Evolutionary conservation across 2,329 filamentous ascomycete species (phyloP), one percentile per base, ranked within the genome.

Genomic region (Diaporthe sp.): DNA sequence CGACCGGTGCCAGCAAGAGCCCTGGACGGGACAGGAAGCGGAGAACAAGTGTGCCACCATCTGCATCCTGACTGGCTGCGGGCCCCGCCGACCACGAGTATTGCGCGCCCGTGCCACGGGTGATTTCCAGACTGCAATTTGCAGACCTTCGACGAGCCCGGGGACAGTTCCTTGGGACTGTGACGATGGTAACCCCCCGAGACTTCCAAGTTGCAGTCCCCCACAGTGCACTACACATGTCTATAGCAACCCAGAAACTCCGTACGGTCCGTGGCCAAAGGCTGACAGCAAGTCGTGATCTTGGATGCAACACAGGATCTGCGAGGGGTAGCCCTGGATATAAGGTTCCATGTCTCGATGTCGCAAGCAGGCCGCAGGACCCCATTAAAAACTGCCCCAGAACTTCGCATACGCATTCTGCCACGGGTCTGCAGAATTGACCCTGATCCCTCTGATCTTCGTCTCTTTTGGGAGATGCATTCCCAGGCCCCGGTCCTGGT

Each of bases 291-390:
- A 31, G 28, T 53, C 65, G 46, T 68, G 19, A 68, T 68, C 65
- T 68, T 37, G 65, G 65, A 68, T 68, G 65, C 65, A 28, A 68
- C 65, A 68, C 65, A 37, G 65, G 65, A 68, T 68, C 65, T 37
- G 65, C 65, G 65, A 68, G 49, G 65, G 31, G 46, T 53, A 68
- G 49, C 65, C 65, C 46, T 68, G 65, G 42, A 42, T 39, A 53
- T 42, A 68, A 68, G 65, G 65, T 68, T 68, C 65, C 65, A 53
- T 51, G 46, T 39, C 65, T 51, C 46, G 65, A 68, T 68, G 65
- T 68, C 65, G 65, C 65, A 68, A 68, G 65, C 65, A 68, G 2
- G 25, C 42, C 25, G 62, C 28, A 39, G 31, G 65, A 25, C 62
- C 42, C 34, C 65, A 42, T 70, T 49, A 5, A 53, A 70, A 70